Evolutionary conservation across 2,329 filamentous ascomycete species (phyloP).

Genomic region (Hypoxylon sp.): DNA sequence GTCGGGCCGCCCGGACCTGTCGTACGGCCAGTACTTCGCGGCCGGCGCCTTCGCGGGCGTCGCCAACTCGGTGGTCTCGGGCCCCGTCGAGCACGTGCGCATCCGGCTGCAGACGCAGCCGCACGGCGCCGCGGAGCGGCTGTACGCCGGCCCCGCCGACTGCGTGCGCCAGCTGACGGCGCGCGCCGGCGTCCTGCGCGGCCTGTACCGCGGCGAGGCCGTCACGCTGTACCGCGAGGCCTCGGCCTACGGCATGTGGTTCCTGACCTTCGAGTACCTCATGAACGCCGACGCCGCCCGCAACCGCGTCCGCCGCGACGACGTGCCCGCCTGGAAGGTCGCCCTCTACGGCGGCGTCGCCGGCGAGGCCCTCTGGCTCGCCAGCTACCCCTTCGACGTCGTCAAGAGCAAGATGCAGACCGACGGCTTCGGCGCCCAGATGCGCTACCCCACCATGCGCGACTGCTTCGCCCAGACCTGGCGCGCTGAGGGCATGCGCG

Average conservation of each 20-base stretch:
- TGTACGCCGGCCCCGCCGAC: slow-evolving; percentile 88
- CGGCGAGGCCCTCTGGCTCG: slow-evolving; percentile 91
- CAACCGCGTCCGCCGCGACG: slow-evolving; percentile 76
- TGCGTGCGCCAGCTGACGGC: slow-evolving; percentile 85
- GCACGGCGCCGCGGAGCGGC: slow-evolving; percentile 76
- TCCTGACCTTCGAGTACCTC: slow-evolving; percentile 91
- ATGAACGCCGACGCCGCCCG: slow-evolving; percentile 89
- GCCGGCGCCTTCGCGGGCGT: slow-evolving; percentile 92
- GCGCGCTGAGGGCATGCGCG: slow-evolving; percentile 75
- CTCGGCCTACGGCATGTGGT: slow-evolving; percentile 96
- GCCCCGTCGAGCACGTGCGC: slow-evolving; percentile 95
- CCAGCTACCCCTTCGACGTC: slow-evolving; percentile 94
- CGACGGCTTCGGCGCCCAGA: slow-evolving; percentile 80
- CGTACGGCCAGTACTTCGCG: slow-evolving; percentile 86
- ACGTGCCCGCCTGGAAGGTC: slow-evolving; percentile 84
- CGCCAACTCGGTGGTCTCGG: slow-evolving; percentile 86
- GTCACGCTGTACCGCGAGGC: slow-evolving; percentile 91
- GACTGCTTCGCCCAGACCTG: slow-evolving; percentile 89
- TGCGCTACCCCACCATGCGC: slow-evolving; percentile 81
- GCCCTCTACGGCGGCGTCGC: slow-evolving; percentile 92
- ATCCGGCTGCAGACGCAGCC: slow-evolving; percentile 97
- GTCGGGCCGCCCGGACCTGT: slow-evolving; percentile 63
- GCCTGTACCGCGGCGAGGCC: slow-evolving; percentile 85
- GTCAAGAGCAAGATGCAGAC: slow-evolving; percentile 99
- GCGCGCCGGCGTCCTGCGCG: slow-evolving; percentile 66